Base-by-base conservation (phyloP, 306 rosid species). In the Trifolium fragiferum region DNA sequence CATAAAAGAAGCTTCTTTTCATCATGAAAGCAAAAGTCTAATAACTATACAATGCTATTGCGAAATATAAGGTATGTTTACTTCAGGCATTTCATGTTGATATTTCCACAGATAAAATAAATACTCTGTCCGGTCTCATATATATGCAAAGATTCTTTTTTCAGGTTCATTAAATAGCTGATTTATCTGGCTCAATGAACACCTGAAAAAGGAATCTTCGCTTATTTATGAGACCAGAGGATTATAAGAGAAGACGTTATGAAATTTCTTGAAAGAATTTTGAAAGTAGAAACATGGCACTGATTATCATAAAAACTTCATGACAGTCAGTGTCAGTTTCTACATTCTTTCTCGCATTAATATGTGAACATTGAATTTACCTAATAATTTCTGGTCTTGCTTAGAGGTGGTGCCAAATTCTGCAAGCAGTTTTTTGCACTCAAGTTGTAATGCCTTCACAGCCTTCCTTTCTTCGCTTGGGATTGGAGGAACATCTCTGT, bases 391-490 rank as follows among this genome's bases (percentile, higher is more conserved):
- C 70, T 82, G 86, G 86, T 91, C 98, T 83, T 88, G 86, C 76
- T 84, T 79, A 66, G 91, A 74, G 82, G 88, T 86, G 18, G 98
- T 91, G 43, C 83, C 86, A 64, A 82, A 93, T 41, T 21, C 78
- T 3, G 83, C 82, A 19, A 93, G 96, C 85, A 91, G 83, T 80
- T 68, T 80, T 67, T 71, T 80, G 82, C 98, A 91, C 80, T 93
- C 97, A 72, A 79, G 86, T 85, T 89, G 92, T 63, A 91, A 64
- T 68, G 80, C 94, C 82, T 86, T 91, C 20, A 77, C 91, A n/a
- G 98, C 90, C 76, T 78, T 86, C 76, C 86, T 86, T 88, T 91
- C 98, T 62, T 65, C 38, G 23, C 98, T 91, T 38, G 98, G 96
- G 72, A 87, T 76, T 49, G 92, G 93, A 65, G 98, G 97, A 73